Conservation (phyloP, 345 rosid species). For the Cochlearia excelsa region DNA sequence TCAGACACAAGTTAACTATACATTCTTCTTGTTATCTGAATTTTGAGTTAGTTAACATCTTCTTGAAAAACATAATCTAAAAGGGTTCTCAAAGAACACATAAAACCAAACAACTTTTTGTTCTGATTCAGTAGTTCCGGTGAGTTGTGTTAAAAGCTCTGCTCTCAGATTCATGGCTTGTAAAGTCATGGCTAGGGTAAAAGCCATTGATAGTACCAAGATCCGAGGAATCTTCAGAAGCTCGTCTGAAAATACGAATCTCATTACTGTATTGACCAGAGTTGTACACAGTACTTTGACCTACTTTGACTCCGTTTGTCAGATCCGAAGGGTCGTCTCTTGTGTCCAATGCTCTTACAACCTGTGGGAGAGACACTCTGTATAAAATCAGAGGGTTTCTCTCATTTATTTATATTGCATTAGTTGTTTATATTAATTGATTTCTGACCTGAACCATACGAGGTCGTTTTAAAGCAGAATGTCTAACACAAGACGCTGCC, state of each 20-base stretch:
- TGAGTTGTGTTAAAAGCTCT: constrained; percentile 25
- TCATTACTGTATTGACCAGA: constrained; percentile 82
- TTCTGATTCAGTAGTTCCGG: constrained; percentile 8
- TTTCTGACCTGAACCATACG: constrained; percentile 61
- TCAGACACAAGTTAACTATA: constrained; percentile 24
- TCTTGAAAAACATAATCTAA: not conserved
- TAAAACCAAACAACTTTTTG: not conserved
- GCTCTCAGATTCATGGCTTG: constrained; percentile 32
- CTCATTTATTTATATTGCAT: not conserved
- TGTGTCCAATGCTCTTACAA: constrained; percentile 74
- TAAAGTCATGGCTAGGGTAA: constrained; percentile 31
- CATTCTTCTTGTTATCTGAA: not conserved
- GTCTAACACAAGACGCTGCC: constrained; percentile 74
- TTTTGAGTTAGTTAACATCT: constrained; percentile 9
- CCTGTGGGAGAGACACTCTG: constrained; percentile 39
- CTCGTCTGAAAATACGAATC: constrained; percentile 60
- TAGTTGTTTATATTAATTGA: no score
- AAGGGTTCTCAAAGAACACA: constrained; percentile 8
- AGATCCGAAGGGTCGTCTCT: constrained; percentile 68
- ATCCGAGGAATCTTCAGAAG: constrained; percentile 35
- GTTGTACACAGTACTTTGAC: constrained; percentile 78
- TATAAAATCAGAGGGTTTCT: not conserved
- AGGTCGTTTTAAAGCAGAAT: constrained; percentile 63
- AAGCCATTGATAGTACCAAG: constrained; percentile 17
- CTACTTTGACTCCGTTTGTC: constrained; percentile 74